Percentiles rank a stretch among this genome's conserved stretches.
Conservation (phyloP, 2,329 filamentous ascomycete genomes). For the Pyricularia sp. region DNA sequence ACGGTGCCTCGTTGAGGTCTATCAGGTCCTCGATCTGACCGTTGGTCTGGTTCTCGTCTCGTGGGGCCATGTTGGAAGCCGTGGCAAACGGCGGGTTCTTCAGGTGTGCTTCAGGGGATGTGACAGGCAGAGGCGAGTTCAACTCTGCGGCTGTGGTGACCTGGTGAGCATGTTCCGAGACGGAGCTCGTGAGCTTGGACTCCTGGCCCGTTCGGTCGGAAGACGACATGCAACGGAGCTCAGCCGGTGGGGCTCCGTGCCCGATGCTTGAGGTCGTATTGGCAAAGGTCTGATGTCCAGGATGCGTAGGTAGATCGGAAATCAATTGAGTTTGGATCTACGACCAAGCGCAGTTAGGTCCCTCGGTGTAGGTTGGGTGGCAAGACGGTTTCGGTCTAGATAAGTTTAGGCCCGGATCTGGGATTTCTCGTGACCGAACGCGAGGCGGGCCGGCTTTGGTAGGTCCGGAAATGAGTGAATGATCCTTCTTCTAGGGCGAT, state of each 20-base stretch:
- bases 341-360: neutral
- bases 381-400: neutral
- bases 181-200: neutral
- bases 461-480: neutral
- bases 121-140: neutral
- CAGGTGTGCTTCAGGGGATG: neutral
- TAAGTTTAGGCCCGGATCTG: neutral
- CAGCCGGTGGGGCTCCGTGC: conserved; percentile 30
- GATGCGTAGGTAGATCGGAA: neutral
- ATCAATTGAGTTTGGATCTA: neutral
- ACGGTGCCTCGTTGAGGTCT: conserved; percentile 3
- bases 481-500: neutral
- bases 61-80: conserved; percentile 1
- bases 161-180: conserved; percentile 3
- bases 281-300: neutral
- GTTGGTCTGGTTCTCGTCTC: neutral
- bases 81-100: neutral
- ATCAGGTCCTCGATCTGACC: neutral
- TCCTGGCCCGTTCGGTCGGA: conserved; percentile 1
- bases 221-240: conserved; percentile 7
- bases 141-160: conserved; percentile 1
- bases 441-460: neutral
- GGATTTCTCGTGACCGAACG: neutral
- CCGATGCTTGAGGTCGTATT: conserved; percentile 50
- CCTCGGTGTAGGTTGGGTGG: neutral